These are phyloP conservation scores for Magnolia sinica DNA, from an alignment of 164 flowering plant genomes.

Conservation along the genomic window DNA sequence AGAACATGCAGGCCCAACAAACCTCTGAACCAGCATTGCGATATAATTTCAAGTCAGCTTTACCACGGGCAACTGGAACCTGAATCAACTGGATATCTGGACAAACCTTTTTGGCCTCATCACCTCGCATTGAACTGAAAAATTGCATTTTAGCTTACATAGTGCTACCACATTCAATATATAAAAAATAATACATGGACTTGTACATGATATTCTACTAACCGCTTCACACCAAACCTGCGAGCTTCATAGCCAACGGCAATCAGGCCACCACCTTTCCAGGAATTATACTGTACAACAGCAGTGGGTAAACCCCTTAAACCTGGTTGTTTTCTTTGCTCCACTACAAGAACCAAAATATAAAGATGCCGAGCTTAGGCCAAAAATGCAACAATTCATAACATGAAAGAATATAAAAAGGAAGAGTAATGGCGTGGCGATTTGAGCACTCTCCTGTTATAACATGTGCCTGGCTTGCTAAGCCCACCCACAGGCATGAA, in stretches of 20 bases:
- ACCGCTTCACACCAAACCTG: slow-evolving; percentile 93
- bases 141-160: background rate
- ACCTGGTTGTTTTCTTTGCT: slow-evolving; percentile 74
- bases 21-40: slow-evolving; percentile 97
- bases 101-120: slow-evolving; percentile 84
- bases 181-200: background rate
- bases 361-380: background rate
- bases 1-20: background rate
- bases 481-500: too few relatives aligned
- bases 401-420: too few relatives aligned
- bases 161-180: background rate
- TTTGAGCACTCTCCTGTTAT: too few relatives aligned
- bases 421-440: too few relatives aligned
- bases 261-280: slow-evolving; percentile 95
- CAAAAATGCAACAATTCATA: background rate
- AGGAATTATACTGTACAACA: slow-evolving; percentile 90
- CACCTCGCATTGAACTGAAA: slow-evolving; percentile 91
- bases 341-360: slow-evolving; percentile 43
- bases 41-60: slow-evolving; percentile 78
- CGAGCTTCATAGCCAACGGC: slow-evolving; percentile 97
- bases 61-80: slow-evolving; percentile 94
- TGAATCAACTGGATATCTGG: slow-evolving; percentile 81
- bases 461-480: too few relatives aligned
- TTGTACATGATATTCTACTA: background rate
- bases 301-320: slow-evolving; percentile 86